phyloP scores from a whole-genome alignment of 345 rosid genomes.

The Aurinia saxatilis region DNA sequence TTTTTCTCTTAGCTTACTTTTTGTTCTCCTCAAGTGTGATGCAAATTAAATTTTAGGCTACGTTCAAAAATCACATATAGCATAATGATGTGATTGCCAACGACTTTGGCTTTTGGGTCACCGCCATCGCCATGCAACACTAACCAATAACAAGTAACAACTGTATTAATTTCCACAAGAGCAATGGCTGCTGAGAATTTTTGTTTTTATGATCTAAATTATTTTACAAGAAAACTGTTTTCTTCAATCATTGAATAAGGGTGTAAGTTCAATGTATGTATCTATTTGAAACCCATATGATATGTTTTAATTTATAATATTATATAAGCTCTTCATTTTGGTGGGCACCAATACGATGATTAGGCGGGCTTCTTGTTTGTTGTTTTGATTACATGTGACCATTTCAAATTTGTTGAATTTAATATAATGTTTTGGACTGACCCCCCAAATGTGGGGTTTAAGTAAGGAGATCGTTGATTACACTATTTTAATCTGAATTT shows the following conservation, averaged over 20 bases:
- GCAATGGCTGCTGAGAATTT: constrained; percentile 2
- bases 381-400: constrained; percentile 25
- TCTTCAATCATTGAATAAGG: constrained; percentile 3
- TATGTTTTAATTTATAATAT: constrained; percentile 9
- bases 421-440: background rate
- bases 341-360: constrained; percentile 22
- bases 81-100: no score
- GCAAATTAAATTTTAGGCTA: no score
- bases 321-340: background rate
- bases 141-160: constrained; percentile 16
- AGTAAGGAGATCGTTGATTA: background rate
- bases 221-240: background rate
- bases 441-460: background rate
- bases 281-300: constrained; percentile 15
- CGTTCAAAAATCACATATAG: no score
- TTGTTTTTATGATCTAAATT: constrained; percentile 11
- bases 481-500: background rate
- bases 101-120: background rate
- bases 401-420: constrained; percentile 13
- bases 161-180: background rate
- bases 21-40: no score
- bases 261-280: constrained; percentile 23
- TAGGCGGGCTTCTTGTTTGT: constrained; percentile 12
- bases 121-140: constrained; percentile 12
- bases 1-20: no score